Conservation (phyloP, 345 rosid species). For the Sisymbrium irio region DNA sequence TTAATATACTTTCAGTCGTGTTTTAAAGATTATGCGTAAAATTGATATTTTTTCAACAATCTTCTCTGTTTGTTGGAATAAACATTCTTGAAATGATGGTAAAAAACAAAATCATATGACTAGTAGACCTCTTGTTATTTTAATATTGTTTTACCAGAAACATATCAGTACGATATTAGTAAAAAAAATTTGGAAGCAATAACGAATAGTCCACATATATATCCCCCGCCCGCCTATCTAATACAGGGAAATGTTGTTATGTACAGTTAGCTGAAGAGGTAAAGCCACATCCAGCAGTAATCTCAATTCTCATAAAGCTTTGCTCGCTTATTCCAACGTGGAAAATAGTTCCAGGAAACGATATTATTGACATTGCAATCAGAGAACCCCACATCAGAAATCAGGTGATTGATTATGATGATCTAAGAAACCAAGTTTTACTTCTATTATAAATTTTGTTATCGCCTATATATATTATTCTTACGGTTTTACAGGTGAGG, state of each 20-base stretch:
- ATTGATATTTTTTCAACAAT: no score
- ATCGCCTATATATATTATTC: not conserved
- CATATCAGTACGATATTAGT: no score
- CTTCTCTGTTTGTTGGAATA: no score
- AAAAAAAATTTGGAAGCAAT: no score
- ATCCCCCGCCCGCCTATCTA: not conserved
- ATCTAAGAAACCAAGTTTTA: not conserved
- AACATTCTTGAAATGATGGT: no score
- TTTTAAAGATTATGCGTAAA: no score
- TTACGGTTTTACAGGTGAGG: constrained; percentile 46
- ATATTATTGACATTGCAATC: constrained; percentile 61
- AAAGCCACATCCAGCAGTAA: constrained; percentile 49
- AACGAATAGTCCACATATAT: no score
- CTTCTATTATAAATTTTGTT: not conserved
- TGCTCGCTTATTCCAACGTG: constrained; percentile 57
- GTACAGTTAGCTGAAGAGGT: constrained; percentile 64
- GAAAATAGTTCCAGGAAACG: constrained; percentile 59
- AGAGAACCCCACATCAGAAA: constrained; percentile 57
- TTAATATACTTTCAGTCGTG: no score
- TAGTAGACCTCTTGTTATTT: no score
- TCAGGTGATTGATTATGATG: constrained; percentile 43
- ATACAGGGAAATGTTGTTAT: constrained; percentile 7
- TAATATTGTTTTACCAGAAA: no score
- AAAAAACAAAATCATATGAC: no score
- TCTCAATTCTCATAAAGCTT: constrained; percentile 44